A percentile compares a stretch with the other conserved stretches of the same genome.
phyloP scores from a whole-genome alignment of 1,284 basidiomycete genomes.

The Leccinum griseonigrum region DNA sequence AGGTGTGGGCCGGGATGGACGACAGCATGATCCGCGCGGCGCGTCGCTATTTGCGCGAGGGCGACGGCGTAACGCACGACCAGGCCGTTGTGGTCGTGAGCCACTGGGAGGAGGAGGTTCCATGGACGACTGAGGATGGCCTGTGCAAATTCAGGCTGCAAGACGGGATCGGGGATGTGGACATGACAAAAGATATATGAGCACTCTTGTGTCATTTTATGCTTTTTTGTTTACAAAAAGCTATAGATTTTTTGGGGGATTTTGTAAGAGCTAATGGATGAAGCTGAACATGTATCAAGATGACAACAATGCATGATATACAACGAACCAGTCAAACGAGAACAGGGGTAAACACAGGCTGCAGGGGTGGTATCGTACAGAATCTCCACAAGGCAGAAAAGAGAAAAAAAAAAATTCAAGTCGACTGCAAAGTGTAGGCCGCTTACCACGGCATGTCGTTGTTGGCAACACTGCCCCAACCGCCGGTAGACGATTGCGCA shows the following conservation, averaged over 20 bases:
- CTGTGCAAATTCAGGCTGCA: constrained; percentile 39
- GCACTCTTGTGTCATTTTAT: neutral
- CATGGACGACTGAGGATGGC: constrained; percentile 60
- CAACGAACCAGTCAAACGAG: constrained; percentile 2
- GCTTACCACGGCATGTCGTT: constrained; percentile 24
- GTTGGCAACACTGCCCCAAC: constrained; percentile 25
- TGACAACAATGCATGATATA: neutral
- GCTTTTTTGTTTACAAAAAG: neutral
- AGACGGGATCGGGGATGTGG: constrained; percentile 34
- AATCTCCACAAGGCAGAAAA: neutral
- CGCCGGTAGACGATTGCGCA: constrained; percentile 21
- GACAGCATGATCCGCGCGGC: constrained; percentile 68
- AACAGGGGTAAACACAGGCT: neutral
- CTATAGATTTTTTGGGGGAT: constrained; percentile 1
- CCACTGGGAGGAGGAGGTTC: constrained; percentile 89
- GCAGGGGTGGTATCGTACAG: constrained; percentile 8
- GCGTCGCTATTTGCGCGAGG: constrained; percentile 56
- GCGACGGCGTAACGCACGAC: constrained; percentile 44
- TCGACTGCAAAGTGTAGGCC: neutral
- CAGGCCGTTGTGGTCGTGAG: constrained; percentile 84
- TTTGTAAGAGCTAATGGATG: neutral
- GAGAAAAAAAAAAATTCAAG: neutral
- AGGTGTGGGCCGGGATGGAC: constrained; percentile 91
- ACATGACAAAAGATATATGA: neutral
- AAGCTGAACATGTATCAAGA: neutral